phyloP scores from a whole-genome alignment of 2,329 filamentous ascomycete genomes.

The Penicillium rolfsii region DNA sequence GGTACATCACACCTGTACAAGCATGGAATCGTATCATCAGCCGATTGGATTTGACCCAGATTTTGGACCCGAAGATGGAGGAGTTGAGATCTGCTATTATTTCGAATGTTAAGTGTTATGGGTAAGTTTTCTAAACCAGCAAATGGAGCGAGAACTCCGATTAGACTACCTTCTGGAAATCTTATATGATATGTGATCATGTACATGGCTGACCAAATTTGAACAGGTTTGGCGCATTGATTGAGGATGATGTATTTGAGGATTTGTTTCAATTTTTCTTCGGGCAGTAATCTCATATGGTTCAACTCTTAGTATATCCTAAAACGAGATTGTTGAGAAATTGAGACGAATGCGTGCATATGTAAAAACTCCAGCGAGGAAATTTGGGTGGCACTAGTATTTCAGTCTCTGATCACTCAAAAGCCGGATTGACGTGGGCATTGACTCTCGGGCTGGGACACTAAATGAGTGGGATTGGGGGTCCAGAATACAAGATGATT shows the following conservation, averaged over 20 bases:
- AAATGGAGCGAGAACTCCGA: neutral
- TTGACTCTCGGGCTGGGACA: neutral
- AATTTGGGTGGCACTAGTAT: neutral
- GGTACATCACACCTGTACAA: constrained; percentile 43
- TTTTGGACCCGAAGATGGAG: constrained; percentile 28
- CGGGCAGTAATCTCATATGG: neutral
- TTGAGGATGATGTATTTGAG: constrained; percentile 19
- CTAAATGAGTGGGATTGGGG: neutral
- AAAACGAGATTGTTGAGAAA: neutral
- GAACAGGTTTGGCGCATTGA: constrained; percentile 16
- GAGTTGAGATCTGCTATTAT: constrained; percentile 19
- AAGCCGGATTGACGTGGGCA: neutral
- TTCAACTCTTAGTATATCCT: neutral
- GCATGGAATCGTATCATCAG: constrained; percentile 38
- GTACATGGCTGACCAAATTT: neutral
- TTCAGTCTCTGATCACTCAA: neutral
- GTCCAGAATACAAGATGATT: neutral
- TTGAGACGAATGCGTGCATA: neutral
- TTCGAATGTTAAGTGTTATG: constrained; percentile 22
- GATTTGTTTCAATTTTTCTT: constrained; percentile 7
- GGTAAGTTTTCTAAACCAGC: constrained; percentile 8
- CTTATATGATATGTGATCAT: neutral
- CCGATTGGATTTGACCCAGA: constrained; percentile 27
- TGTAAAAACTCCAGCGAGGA: neutral
- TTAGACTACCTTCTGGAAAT: neutral